phyloP scores from a whole-genome alignment of 176 grass and related monocot species.

The Musa troglodytarum region DNA sequence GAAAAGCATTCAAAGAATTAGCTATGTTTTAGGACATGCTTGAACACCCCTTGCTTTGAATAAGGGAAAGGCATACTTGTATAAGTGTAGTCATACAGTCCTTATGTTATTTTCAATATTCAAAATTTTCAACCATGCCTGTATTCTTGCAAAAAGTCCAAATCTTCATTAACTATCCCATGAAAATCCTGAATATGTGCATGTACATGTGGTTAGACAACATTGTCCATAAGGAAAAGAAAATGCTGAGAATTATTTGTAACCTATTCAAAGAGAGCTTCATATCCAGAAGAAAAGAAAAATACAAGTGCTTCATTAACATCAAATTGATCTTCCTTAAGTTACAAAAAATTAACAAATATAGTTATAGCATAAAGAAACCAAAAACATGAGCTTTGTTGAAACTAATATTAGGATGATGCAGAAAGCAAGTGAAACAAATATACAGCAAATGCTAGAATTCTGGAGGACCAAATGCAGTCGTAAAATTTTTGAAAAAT shows the following conservation, averaged over 20 bases:
- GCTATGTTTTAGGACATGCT: not conserved
- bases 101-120: not conserved
- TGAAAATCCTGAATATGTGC: not conserved
- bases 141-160: not conserved
- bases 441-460: not conserved
- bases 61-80: not conserved
- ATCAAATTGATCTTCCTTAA: too few species aligned
- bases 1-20: not conserved
- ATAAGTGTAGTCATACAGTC: not conserved
- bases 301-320: too few species aligned
- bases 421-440: not conserved
- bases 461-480: not conserved
- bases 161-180: not conserved
- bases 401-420: not conserved
- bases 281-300: too few species aligned
- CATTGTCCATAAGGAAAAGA: not conserved
- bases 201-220: not conserved
- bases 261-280: too few species aligned
- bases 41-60: not conserved
- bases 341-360: too few species aligned
- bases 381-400: too few species aligned
- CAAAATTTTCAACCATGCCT: not conserved
- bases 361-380: too few species aligned
- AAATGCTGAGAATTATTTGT: not conserved
- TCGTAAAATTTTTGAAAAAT: not conserved